Conservation (phyloP, 2,329 filamentous ascomycete genomes). For the Penicillium palitans region DNA sequence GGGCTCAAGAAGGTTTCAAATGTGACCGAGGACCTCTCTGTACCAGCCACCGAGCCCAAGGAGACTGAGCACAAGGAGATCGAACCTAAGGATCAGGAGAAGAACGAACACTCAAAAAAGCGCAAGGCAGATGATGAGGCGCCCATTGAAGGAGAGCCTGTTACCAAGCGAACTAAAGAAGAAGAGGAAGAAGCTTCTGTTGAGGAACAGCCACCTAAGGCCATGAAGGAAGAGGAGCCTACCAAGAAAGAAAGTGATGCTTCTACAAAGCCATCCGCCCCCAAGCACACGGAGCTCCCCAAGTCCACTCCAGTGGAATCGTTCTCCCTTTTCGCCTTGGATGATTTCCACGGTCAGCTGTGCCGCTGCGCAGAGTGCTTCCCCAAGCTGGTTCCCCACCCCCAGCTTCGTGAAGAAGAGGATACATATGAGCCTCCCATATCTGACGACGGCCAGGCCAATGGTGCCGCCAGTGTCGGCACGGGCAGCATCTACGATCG, state of each 20-base stretch:
- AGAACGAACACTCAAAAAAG: conserved; percentile 54
- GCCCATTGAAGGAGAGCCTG: conserved; percentile 30
- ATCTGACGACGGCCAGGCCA: conserved; percentile 62
- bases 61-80: not conserved
- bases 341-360: conserved; percentile 75
- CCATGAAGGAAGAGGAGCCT: not conserved
- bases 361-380: conserved; percentile 85
- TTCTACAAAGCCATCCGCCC: conserved; percentile 14
- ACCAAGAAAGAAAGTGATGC: conserved; percentile 10
- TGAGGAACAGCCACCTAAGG: conserved; percentile 8
- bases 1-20: conserved; percentile 16
- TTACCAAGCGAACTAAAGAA: conserved; percentile 53
- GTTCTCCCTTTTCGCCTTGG: conserved; percentile 80
- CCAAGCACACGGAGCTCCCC: conserved; percentile 64
- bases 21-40: not conserved
- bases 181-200: conserved; percentile 35
- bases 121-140: conserved; percentile 62
- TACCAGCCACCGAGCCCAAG: not conserved
- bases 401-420: conserved; percentile 89
- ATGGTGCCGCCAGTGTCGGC: conserved; percentile 54
- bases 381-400: conserved; percentile 66
- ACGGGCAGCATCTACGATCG: conserved; percentile 85
- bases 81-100: conserved; percentile 5
- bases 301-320: conserved; percentile 52
- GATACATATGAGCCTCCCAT: conserved; percentile 90